Evolutionary conservation across 306 rosid species (phyloP), one percentile per base, ranked within the genome.

Genomic region (Cicer chorassanicum): DNA sequence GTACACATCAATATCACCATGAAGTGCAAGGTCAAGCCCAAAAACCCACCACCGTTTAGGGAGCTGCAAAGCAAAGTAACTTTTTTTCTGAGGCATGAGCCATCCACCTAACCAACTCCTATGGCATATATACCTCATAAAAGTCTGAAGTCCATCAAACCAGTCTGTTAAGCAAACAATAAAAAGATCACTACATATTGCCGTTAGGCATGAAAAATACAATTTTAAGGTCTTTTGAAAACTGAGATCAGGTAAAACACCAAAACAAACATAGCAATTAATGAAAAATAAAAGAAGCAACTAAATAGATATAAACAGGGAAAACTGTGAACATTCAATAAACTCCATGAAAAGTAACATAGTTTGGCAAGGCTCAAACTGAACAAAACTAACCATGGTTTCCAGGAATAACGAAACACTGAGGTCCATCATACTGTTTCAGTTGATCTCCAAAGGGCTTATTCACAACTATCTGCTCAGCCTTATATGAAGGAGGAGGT

Each of bases 21-120:
- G 97, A 75, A 94, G 99, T 19, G 99, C 96, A 55, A 86, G 87
- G 76, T 94, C 99, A 61, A 94, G 86, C 87, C 97, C 99, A 81
- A 94, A 94, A 68, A 94, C 78, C 99, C 99, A 94, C 99, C 99
- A 94, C 72, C 87, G 70, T 84, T 89, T 89, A 50, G 99, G 99
- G 70, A 94, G 97, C 82, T 92, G 88, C 85, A 94, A 82, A 73
- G 99, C 99, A 69, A 94, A 94, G 76, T 92, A 94, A 87, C 99
- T 94, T 91, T 89, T 94, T 84, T 82, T 94, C 81, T 94, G 99
- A 61, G 96, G 97, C 93, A 94, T 90, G 69, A 92, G 87, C 99
- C 99, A 94, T 78, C 99, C 99, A 53, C 99, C 99, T 86, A 94
- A 87, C 99, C 99, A 94, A 85, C 83, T 92, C 84, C 87, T 92